Base-by-base conservation (phyloP, 2,329 filamentous ascomycete genomes). In the Trichoderma sp. region DNA sequence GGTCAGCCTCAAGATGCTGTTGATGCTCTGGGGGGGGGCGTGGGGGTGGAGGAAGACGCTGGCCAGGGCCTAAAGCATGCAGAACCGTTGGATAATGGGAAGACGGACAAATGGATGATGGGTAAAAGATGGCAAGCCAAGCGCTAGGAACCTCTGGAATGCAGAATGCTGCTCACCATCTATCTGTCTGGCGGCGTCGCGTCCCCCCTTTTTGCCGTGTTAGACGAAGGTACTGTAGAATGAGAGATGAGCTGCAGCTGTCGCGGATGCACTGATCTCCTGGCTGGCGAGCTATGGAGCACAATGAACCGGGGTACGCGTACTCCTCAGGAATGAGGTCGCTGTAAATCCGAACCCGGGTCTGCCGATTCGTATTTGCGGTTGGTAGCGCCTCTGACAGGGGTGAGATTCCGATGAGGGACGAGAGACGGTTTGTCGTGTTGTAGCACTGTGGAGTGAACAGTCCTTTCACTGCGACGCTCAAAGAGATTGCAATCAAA, bases 141-240 rank as follows among this genome's bases (percentile, higher is more conserved):
- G 29, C n/a, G 37, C 37, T 57, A 45, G 29, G 7, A 25, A 9
- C 22, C 29, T 39, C 32, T 56, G 61, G 52, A 65, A 57, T 56
- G 61, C 34, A 22, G 48, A 45, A 64, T 39, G 60, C 27, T 54
- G 35, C 52, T 56, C n/a, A 52, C 27, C 37, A 56, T 54, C 19
- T 29, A 56, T 54, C 19, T 29, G 37, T 4, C 32, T 32, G 57
- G 12, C 15, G 25, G 29, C n/a, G 39, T 60, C 27, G 61, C 48
- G 61, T 34, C 50, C 50, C 61, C 35, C 61, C 61, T 65, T 57
- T 57, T 65, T 65, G 61, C 50, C 25, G n/a, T 48, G 35, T 12
- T 54, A 22, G 25, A 37, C 42, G 29, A 61, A 61, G 58, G 42
- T 50, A n/a, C n/a, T n/a, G 42, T 29, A 29, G 22, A 12, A 53